Evolutionary conservation across 441 rosid species (phyloP), one percentile per base, ranked within the genome.

Genomic region (Erodium chrysanthum): DNA sequence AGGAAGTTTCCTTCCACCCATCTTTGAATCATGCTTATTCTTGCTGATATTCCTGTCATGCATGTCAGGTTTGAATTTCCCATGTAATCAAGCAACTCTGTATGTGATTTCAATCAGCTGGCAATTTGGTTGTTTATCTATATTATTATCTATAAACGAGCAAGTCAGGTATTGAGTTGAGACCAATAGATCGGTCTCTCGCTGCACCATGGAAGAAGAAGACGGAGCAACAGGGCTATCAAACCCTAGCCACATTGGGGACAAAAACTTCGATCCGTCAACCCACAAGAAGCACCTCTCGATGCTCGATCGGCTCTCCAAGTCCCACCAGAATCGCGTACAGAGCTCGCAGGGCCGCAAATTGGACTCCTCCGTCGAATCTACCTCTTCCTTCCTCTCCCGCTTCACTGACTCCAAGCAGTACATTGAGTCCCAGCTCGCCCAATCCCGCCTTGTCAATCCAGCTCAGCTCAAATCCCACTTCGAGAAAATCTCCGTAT

Each of bases 401-500:
- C 79, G 74, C n/a, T 90, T 92, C 82, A 71, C 83, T 72, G 82
- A 80, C 6, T 71, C 80, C 20, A 92, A 81, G 56, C 69, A 69
- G 66, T 80, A 81, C 17, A 84, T 93, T 44, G 90, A 84, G 52
- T 79, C 84, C 48, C 86, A 70, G 70, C 81, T 89, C 79, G 66
- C 77, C 3, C 73, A 75, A 8, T 68, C 67, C 65, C 81, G 81
- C 33, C 25, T 60, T 79, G 46, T 66, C 22, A 87, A 88, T 70
- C 76, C 81, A 0, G 18, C 84, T 3, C 74, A 66, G 27, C 58
- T 81, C 40, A 87, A 84, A 71, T 82, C 86, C 14, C 82, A 73
- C 66, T 79, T 89, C 54, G 73, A 76, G 3, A 64, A 72, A 44
- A 82, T 93, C 80, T 87, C 95, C 27, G 71, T 73, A 17, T 71